phyloP scores from a whole-genome alignment of 2,329 filamentous ascomycete genomes.

The Aureobasidium uvarum region DNA sequence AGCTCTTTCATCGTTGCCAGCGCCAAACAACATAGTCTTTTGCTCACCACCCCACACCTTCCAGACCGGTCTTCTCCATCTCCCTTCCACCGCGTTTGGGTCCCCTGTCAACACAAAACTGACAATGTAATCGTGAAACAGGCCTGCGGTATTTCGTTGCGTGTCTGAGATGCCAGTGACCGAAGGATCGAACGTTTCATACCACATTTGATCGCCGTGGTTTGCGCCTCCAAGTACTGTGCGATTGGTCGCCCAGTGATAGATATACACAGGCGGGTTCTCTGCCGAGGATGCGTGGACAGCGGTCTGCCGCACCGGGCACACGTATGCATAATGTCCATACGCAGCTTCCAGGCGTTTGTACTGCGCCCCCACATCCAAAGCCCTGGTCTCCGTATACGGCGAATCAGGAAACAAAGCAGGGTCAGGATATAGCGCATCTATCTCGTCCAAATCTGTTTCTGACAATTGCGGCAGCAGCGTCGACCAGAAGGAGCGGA shows the following conservation, averaged over 20 bases:
- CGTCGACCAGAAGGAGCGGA: slow-evolving; percentile 59
- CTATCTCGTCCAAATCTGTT: slow-evolving; percentile 55
- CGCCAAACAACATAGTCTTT: slow-evolving; percentile 55
- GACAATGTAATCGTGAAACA: slow-evolving; percentile 37
- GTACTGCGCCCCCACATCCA: slow-evolving; percentile 53
- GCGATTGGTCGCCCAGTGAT: slow-evolving; percentile 59
- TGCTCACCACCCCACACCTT: slow-evolving; percentile 29
- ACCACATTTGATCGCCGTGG: slow-evolving; percentile 40
- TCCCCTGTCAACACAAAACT: slow-evolving; percentile 38
- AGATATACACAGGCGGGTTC: slow-evolving; percentile 52
- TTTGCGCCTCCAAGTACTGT: slow-evolving; percentile 38
- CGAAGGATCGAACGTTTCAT: slow-evolving; percentile 36
- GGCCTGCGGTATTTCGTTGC: slow-evolving; percentile 36
- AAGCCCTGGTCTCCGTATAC: slow-evolving; percentile 44
- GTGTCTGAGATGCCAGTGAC: slow-evolving; percentile 33
- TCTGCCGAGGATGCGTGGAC: slow-evolving; percentile 39
- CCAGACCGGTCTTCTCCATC: slow-evolving; percentile 33
- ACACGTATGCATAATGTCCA: slow-evolving; percentile 63
- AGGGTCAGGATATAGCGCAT: slow-evolving; percentile 63
- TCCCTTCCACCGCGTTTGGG: slow-evolving; percentile 35
- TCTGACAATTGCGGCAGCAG: slow-evolving; percentile 59
- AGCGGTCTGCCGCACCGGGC: slow-evolving; percentile 61
- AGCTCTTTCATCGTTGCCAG: slow-evolving; percentile 57
- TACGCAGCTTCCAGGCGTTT: slow-evolving; percentile 60
- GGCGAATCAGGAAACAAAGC: slow-evolving; percentile 42